Conservation (phyloP, 768 basidiomycete species). For the Lactarius vividus region DNA sequence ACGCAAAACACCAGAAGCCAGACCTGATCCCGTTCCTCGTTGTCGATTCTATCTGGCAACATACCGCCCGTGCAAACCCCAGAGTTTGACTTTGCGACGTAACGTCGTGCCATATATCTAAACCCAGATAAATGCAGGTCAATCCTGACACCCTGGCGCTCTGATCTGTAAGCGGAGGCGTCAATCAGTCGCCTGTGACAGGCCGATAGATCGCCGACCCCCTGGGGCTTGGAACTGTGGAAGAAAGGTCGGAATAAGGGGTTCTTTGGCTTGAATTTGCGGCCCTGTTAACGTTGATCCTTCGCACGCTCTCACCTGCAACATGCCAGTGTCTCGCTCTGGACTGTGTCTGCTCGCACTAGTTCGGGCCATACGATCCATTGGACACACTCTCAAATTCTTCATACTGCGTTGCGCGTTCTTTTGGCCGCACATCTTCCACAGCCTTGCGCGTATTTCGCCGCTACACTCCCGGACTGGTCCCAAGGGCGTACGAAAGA, state of each 20-base stretch:
- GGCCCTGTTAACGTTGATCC: not conserved
- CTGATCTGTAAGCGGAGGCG: not conserved
- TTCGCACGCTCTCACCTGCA: not conserved
- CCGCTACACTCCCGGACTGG: not conserved
- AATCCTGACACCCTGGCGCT: not conserved
- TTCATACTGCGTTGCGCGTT: slow-evolving; percentile 8
- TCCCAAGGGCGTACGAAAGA: not conserved
- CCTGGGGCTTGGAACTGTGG: not conserved
- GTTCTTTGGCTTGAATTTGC: not conserved
- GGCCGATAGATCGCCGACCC: not conserved
- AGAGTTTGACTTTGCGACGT: not conserved
- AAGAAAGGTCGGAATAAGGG: not conserved
- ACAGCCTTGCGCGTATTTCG: not conserved
- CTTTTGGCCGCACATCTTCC: not conserved
- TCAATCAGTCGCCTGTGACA: not conserved
- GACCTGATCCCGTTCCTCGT: no score
- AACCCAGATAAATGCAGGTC: not conserved
- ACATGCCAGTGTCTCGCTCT: slow-evolving; percentile 6
- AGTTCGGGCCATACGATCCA: not conserved
- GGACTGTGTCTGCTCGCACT: not conserved
- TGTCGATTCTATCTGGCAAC: no score
- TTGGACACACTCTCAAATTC: slow-evolving; percentile 1
- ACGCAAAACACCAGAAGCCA: no score
- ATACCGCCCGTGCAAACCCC: not conserved
- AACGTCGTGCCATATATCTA: not conserved